Base-by-base conservation (phyloP, 164 flowering plant genomes). In the Houttuynia cordata region DNA sequence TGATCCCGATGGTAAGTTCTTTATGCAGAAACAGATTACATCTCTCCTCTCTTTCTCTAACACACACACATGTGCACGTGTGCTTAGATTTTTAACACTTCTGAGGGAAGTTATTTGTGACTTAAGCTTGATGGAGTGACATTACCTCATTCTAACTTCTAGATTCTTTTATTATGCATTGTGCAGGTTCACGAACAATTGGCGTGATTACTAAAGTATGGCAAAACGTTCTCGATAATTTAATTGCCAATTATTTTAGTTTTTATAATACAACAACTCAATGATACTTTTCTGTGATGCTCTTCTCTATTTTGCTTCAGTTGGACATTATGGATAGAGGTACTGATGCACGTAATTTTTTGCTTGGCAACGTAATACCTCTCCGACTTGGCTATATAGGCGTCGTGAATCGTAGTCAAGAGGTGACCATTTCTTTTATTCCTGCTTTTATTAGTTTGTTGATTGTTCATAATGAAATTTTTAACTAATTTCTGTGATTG, bases 311-410 rank as follows among this genome's bases (percentile, higher is more conserved):
- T 66, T 30, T 67, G 63, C 55, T 59, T 52, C 68, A 75, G 75
- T 59, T 71, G 64, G 75, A 75, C 66, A 71, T 75, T 41, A 75
- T 75, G 75, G 78, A 71, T 66, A 63, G 73, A 45, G 75, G 78
- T 25, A 71, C 75, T 53, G 78, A 71, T 71, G 75, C 75, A 24
- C 61, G 75, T 10, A 66, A 71, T 61, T 71, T 71, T 61, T 75
- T 75, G 71, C 75, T 75, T 66, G 78, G 78, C 41, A 71, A 75
- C 60, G 75, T 75, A 55, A 64, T 75, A 30, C 78, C 78, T 50
- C 75, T 75, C 61, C 63, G 73, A 59, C 78, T 75, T 64, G 78
- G 78, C 51, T 75, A 75, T 56, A 67, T 75, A 30, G 78, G 78
- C 60, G 75, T 75, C 64, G 78, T 75, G 51, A 75, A 75, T 61